Conservation (phyloP, 176 grass and related monocot genomes). For the Oryza glaberrima region DNA sequence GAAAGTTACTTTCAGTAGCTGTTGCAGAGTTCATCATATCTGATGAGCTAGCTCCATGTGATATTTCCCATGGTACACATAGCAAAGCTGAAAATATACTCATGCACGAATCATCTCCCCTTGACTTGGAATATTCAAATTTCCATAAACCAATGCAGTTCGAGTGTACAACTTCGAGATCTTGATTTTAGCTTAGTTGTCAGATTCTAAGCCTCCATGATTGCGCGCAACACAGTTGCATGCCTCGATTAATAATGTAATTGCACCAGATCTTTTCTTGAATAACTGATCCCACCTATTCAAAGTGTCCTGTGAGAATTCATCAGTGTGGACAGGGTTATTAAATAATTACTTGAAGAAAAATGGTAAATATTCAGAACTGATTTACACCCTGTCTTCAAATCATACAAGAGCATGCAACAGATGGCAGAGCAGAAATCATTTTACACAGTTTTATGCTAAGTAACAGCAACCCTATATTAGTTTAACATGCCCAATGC, state of each 20-base stretch:
- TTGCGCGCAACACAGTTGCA: constrained; percentile 28
- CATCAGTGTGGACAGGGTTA: background rate
- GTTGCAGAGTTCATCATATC: constrained; percentile 27
- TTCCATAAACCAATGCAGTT: constrained; percentile 39
- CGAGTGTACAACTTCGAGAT: constrained; percentile 34
- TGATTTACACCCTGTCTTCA: constrained; percentile 8
- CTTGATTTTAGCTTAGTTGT: constrained; percentile 32
- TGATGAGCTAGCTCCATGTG: constrained; percentile 19
- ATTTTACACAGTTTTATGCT: constrained; percentile 30
- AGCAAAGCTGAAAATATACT: constrained; percentile 34
- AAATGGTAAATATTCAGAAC: constrained; percentile 10
- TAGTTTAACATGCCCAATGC: constrained; percentile 26
- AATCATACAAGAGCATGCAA: constrained; percentile 31
- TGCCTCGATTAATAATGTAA: background rate
- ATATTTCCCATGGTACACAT: constrained; percentile 28
- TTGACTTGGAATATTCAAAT: constrained; percentile 56
- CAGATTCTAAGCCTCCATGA: constrained; percentile 40
- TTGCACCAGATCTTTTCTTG: background rate
- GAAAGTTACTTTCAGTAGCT: constrained; percentile 14
- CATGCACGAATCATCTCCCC: constrained; percentile 42
- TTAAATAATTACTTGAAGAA: background rate
- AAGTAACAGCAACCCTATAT: constrained; percentile 13
- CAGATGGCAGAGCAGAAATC: background rate
- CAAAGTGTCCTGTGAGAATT: constrained; percentile 19
- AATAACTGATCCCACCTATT: background rate